These are phyloP conservation scores for Apiospora malaysiana DNA, from an alignment of 2,329 filamentous ascomycete species.

Conservation along the genomic window DNA sequence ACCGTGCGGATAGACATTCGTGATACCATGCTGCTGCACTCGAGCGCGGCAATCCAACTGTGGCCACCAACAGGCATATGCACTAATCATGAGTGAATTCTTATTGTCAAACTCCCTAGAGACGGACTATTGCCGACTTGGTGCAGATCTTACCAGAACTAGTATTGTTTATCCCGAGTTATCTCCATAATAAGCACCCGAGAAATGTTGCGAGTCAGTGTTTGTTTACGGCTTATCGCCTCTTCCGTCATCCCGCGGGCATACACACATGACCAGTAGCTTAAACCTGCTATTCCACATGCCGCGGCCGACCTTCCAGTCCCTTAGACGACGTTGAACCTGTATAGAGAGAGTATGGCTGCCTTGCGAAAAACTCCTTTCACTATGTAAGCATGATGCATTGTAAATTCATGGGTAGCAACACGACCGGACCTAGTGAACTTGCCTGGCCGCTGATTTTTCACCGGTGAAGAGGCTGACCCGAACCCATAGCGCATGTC, in stretches of 20 bases:
- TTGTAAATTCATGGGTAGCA: not conserved
- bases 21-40: not conserved
- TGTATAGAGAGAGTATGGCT: not conserved
- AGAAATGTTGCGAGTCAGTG: not conserved
- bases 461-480: constrained; percentile 3
- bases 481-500: not conserved
- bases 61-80: not conserved
- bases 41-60: not conserved
- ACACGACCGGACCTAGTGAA: not conserved
- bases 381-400: not conserved
- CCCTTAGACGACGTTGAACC: not conserved
- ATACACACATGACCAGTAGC: not conserved
- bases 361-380: not conserved
- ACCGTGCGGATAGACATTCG: not conserved
- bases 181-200: not conserved
- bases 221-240: not conserved
- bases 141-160: not conserved
- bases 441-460: not conserved
- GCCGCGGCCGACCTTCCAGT: not conserved
- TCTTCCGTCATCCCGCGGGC: not conserved
- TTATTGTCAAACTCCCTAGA: not conserved
- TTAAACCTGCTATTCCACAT: not conserved
- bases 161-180: not conserved
- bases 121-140: not conserved
- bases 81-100: no score